phyloP scores from a whole-genome alignment of 1,139 yeast species.

The Sugiyamaella novakii region DNA sequence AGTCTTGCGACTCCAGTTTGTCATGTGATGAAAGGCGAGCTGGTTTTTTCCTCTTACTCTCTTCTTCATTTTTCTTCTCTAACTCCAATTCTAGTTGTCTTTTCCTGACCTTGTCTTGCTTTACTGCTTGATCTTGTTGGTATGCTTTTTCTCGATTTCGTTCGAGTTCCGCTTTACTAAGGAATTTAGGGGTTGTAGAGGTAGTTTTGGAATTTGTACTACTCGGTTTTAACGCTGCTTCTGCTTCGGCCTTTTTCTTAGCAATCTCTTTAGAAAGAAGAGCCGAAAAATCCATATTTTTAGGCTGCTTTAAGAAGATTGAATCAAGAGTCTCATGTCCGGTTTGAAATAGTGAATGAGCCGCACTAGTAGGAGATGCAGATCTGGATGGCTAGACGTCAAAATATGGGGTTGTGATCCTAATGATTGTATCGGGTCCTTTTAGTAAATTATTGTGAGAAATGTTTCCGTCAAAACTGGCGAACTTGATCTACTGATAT shows the following conservation, averaged over 20 bases:
- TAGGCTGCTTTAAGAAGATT: neutral
- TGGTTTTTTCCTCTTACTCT: constrained; percentile 24
- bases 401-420: no score
- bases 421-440: no score
- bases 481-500: no score
- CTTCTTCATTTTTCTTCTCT: constrained; percentile 35
- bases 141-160: constrained; percentile 33
- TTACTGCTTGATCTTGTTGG: constrained; percentile 39
- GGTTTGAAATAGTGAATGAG: neutral
- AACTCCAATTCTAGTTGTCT: constrained; percentile 40
- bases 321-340: no score
- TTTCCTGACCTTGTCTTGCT: constrained; percentile 29
- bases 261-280: constrained; percentile 40
- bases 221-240: constrained; percentile 17
- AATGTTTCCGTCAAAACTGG: no score
- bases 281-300: constrained; percentile 39
- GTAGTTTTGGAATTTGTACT: neutral
- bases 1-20: constrained; percentile 44
- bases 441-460: no score
- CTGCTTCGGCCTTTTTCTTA: constrained; percentile 35
- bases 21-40: neutral
- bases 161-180: constrained; percentile 13
- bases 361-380: constrained; percentile 4
- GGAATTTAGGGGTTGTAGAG: neutral
- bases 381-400: no score